Conservation (phyloP, 768 basidiomycete species). For the Erythrobasidium yunnanense region DNA sequence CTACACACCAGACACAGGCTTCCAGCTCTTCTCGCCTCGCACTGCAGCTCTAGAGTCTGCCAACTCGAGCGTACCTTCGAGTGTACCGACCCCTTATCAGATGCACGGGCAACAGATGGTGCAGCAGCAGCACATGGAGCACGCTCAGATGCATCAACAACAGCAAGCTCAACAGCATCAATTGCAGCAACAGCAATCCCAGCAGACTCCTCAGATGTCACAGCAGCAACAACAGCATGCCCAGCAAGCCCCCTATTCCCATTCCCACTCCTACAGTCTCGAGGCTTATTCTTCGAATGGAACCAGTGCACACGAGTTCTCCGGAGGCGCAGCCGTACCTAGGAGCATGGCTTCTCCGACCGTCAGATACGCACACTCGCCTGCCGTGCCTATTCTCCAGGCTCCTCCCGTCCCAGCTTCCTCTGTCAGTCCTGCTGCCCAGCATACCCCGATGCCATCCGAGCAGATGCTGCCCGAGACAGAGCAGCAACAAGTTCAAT, state of each 20-base stretch:
- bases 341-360: not conserved
- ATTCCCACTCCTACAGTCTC: constrained; percentile 11
- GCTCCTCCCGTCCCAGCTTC: not conserved
- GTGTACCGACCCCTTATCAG: constrained; percentile 3
- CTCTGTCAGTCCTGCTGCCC: not conserved
- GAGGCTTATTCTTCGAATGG: not conserved
- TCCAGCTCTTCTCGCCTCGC: constrained; percentile 20
- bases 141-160: not conserved
- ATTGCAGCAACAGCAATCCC: not conserved
- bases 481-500: not conserved
- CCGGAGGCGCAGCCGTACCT: not conserved
- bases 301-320: too few relatives aligned
- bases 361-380: not conserved
- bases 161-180: constrained; percentile 7
- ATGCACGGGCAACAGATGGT: not conserved
- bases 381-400: not conserved
- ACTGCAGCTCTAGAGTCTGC: not conserved
- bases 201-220: not conserved
- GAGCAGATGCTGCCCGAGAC: not conserved
- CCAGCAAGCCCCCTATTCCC: not conserved
- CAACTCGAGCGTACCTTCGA: too few relatives aligned
- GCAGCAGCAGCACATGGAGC: not conserved
- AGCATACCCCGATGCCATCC: not conserved
- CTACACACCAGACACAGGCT: not conserved
- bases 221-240: not conserved